These are phyloP conservation scores for Lolium rigidum DNA, from an alignment of 176 grass and related monocot genomes.

Conservation along the genomic window DNA sequence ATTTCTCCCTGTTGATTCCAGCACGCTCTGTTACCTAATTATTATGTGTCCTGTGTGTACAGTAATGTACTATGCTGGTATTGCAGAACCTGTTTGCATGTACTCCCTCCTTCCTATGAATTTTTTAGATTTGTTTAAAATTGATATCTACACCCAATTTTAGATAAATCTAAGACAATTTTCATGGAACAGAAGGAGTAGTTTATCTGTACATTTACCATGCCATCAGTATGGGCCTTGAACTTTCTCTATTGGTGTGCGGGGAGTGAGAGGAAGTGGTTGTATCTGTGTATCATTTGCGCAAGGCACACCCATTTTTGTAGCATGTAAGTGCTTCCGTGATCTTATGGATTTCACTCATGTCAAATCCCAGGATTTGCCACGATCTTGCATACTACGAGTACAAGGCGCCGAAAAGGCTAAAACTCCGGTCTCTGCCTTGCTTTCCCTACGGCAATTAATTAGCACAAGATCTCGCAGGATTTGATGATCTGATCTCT, in stretches of 20 bases:
- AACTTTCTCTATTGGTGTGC: background rate
- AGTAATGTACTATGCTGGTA: background rate
- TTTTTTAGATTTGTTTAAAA: no score
- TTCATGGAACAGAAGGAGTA: no score
- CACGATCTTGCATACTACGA: no score
- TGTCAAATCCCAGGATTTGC: conserved; percentile 26
- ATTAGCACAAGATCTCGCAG: conserved; percentile 28
- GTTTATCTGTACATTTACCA: background rate
- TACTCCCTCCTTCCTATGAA: no score
- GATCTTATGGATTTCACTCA: no score
- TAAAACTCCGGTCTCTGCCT: background rate
- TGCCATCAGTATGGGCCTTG: no score
- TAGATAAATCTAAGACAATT: no score
- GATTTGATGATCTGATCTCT: conserved; percentile 1
- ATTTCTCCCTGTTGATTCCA: conserved; percentile 10
- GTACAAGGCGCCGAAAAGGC: no score
- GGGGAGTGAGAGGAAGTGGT: background rate
- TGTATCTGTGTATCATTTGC: background rate
- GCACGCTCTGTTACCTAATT: background rate
- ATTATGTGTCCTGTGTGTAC: background rate
- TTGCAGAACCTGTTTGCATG: background rate
- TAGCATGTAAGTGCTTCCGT: background rate
- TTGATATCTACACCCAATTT: no score
- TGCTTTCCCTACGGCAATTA: background rate
- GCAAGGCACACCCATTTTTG: background rate